Conservation (phyloP, 495 filamentous ascomycete species). For the Chaetomium fimeti region DNA sequence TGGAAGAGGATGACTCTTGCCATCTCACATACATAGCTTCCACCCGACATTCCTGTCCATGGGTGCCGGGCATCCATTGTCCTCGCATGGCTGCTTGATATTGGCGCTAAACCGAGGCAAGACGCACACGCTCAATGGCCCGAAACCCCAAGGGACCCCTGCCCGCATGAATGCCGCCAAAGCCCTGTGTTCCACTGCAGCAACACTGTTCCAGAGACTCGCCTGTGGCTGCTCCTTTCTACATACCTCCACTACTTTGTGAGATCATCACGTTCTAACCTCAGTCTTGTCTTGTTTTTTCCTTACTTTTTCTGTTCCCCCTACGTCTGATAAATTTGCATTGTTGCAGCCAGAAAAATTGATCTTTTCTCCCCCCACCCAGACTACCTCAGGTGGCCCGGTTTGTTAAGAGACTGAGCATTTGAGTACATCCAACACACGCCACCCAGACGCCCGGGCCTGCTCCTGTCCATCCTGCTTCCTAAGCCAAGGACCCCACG, state of each 20-base stretch:
- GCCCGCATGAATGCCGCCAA: neutral
- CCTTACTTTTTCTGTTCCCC: neutral
- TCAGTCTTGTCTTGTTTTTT: neutral
- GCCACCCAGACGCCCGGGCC: neutral
- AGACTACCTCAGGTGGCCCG: too few species aligned
- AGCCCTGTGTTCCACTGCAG: conserved; percentile 10
- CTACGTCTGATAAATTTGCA: neutral
- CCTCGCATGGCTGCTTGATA: neutral
- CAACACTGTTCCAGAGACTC: neutral
- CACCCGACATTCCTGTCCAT: neutral
- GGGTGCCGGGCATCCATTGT: too few species aligned
- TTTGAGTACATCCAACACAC: neutral
- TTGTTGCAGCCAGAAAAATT: neutral
- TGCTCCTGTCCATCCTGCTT: conserved; percentile 7
- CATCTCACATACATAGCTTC: neutral
- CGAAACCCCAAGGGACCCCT: neutral
- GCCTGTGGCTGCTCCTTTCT: neutral
- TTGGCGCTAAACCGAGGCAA: neutral
- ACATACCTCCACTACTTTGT: too few species aligned
- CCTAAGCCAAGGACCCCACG: neutral
- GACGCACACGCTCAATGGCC: neutral
- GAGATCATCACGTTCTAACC: neutral
- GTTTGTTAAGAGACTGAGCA: neutral
- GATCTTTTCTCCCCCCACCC: neutral
- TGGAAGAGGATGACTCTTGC: too few species aligned